These are phyloP conservation scores for Eucalyptus polyanthemos DNA, from an alignment of 345 rosid genomes.

Conservation along the genomic window DNA sequence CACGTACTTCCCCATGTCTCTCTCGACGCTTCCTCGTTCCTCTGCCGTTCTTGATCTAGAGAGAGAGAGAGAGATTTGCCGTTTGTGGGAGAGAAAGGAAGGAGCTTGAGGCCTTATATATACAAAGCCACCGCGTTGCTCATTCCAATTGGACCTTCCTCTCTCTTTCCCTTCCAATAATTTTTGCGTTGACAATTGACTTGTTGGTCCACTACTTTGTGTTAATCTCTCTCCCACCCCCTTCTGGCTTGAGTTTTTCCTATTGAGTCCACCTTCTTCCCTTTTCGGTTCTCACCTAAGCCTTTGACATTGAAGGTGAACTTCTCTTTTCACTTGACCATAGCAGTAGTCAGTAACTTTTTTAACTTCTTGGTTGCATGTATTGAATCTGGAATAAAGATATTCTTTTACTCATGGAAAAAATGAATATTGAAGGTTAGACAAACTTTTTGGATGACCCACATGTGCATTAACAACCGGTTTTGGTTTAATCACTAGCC, in stretches of 20 bases:
- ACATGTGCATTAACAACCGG: not conserved
- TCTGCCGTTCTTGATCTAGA: not conserved
- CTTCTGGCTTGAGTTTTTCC: not conserved
- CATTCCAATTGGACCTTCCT: not conserved
- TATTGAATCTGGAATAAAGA: not conserved
- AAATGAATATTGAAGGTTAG: not conserved
- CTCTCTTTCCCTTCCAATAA: not conserved
- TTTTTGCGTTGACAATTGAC: not conserved
- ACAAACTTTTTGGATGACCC: not conserved
- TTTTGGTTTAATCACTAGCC: not conserved
- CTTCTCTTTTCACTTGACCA: not conserved
- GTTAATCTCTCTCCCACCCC: not conserved
- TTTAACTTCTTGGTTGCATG: not conserved
- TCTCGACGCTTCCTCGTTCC: not conserved
- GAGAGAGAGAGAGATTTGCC: not conserved
- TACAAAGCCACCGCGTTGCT: not conserved
- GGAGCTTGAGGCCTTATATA: not conserved
- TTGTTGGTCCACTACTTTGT: not conserved
- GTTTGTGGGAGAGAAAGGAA: not conserved
- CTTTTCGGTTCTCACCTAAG: not conserved
- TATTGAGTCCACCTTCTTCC: not conserved
- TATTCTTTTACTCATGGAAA: not conserved
- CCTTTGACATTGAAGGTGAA: not conserved
- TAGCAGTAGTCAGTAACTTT: not conserved
- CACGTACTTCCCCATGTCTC: slow-evolving; percentile 32